phyloP scores from a whole-genome alignment of 2,329 filamentous ascomycete species.

The Kalaharituber pfeilii region DNA sequence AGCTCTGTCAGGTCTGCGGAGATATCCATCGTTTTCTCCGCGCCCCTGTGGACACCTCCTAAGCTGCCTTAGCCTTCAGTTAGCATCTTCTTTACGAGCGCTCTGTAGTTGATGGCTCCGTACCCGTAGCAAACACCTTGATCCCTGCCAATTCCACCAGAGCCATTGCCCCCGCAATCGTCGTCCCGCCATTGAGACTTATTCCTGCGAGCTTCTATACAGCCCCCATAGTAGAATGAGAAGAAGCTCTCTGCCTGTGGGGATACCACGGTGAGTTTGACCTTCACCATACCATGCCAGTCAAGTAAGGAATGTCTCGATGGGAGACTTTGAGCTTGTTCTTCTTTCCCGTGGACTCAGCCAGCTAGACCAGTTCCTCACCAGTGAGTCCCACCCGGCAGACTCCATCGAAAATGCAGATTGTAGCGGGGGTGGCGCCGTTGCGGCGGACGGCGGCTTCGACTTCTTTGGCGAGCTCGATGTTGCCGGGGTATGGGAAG shows the following conservation, averaged over 20 bases:
- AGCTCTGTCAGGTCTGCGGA: constrained; percentile 92
- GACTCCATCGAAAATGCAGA: constrained; percentile 69
- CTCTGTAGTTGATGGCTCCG: neutral
- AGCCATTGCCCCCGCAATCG: constrained; percentile 82
- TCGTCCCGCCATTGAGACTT: constrained; percentile 72
- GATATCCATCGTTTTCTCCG: constrained; percentile 72
- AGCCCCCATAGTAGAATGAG: neutral
- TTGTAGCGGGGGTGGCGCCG: constrained; percentile 76
- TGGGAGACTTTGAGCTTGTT: constrained; percentile 68
- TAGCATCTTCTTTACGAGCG: neutral
- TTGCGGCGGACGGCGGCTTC: constrained; percentile 64
- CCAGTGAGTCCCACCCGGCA: constrained; percentile 60
- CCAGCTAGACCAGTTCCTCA: constrained; percentile 55
- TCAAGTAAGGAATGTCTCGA: constrained; percentile 66
- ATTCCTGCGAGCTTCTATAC: constrained; percentile 32
- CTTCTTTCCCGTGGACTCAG: constrained; percentile 45
- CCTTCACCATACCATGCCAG: constrained; percentile 44
- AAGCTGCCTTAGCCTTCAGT: constrained; percentile 41
- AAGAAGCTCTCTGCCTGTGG: neutral
- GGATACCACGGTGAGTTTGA: neutral
- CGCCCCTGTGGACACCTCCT: constrained; percentile 83
- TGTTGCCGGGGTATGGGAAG: constrained; percentile 53
- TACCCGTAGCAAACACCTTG: constrained; percentile 70
- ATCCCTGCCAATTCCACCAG: constrained; percentile 76
- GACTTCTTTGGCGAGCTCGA: constrained; percentile 59